Base-by-base conservation (phyloP, 1,139 yeast genomes). In the Nakaseomyces sp. region DNA sequence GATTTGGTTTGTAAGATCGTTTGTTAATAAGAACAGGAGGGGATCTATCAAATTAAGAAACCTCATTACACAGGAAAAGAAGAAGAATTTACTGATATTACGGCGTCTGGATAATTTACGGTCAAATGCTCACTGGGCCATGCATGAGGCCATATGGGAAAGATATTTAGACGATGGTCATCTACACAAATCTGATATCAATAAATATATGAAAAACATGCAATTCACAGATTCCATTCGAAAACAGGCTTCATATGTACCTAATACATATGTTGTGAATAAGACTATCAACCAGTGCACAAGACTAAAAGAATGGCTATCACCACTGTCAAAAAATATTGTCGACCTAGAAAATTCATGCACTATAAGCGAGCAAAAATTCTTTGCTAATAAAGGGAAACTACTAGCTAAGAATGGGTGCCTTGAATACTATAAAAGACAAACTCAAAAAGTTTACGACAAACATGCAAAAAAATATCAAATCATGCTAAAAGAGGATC, bases 141-240 rank as follows among this genome's bases (percentile, higher is more conserved):
- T 50, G 25, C 53, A 56, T 33, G 66, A 61, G 36, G 63, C 61
- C 5, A 39, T 46, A 5, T 61, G 66, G 66, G 65, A 61, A 42
- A 47, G 52, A 13, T 45, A 41, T 18, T 30, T 57, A 19, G 46
- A 42, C 15, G 41, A 46, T n/a, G 50, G 49, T 4, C 18, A 19
- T 7, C 12, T 40, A 8, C 28, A 42, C 9, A 22, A 40, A 37
- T 26, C 33, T 26, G 24, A 35, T 24, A 20, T 24, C 13, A 16
- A 40, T 24, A 32, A 20, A 5, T 40, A 19, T 12, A 29, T n/a
- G 26, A n/a, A 16, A 22, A 35, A 20, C n/a, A 22, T 35, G 38
- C 28, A 35, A 20, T 20, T 35, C 18, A 13, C 16, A 13, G 38
- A 20, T 7, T 15, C 17, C 12, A 18, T 18, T 8, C 36, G 36